These are phyloP conservation scores for Xylaria sp. DNA, from an alignment of 2,329 filamentous ascomycete genomes.

Conservation along the genomic window DNA sequence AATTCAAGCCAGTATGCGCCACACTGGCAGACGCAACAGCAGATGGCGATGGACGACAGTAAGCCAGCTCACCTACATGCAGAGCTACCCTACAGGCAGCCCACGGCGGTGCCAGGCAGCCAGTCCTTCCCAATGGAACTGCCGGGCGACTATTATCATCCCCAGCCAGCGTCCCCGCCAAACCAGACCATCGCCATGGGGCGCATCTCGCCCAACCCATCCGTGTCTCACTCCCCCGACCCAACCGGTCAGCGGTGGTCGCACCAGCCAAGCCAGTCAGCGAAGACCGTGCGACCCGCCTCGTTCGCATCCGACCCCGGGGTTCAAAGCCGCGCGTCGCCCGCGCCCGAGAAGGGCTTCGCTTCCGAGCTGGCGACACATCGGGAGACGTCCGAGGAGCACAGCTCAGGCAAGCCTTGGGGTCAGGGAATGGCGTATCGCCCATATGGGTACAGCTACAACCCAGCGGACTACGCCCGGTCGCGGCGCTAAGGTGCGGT, in stretches of 20 bases:
- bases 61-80: conserved; percentile 38
- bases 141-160: conserved; percentile 56
- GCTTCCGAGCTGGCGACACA: conserved; percentile 54
- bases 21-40: conserved; percentile 39
- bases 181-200: conserved; percentile 32
- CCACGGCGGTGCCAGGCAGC: conserved; percentile 17
- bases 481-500: conserved; percentile 26
- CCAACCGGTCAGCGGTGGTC: conserved; percentile 51
- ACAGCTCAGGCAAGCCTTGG: conserved; percentile 28
- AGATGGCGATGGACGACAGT: conserved; percentile 31
- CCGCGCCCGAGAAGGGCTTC: conserved; percentile 48
- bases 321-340: conserved; percentile 42
- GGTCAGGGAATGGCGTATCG: conserved; percentile 3
- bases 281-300: conserved; percentile 43
- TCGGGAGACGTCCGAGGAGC: conserved; percentile 53
- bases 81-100: conserved; percentile 48
- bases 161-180: conserved; percentile 42
- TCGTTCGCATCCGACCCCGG: conserved; percentile 44
- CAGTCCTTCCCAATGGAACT: conserved; percentile 45
- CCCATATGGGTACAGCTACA: conserved; percentile 43
- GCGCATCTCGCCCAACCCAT: conserved; percentile 40
- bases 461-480: conserved; percentile 47
- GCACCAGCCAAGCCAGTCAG: conserved; percentile 40
- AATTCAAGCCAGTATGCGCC: conserved; percentile 37
- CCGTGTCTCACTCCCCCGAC: conserved; percentile 39